Evolutionary conservation across 1,284 basidiomycete genomes (phyloP).

Genomic region (Melampsora larici-populina): DNA sequence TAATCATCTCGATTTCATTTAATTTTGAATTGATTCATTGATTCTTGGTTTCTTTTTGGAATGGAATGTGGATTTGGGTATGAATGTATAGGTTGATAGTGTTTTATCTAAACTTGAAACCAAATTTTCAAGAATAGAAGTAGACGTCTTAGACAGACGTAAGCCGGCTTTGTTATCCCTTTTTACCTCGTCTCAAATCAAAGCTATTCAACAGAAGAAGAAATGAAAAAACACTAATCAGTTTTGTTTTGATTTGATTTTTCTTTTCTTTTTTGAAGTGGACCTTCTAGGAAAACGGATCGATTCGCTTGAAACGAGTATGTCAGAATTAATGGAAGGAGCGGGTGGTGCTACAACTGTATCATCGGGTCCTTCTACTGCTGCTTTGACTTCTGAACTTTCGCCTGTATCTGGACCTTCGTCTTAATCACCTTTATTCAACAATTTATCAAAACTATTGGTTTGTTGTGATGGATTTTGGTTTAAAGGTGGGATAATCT

Average conservation of each 20-base stretch:
- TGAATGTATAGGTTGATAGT: constrained; percentile 24
- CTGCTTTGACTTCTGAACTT: background rate
- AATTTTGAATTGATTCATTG: background rate
- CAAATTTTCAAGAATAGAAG: constrained; percentile 25
- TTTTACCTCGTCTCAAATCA: background rate
- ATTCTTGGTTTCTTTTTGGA: background rate
- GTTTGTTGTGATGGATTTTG: too few species aligned
- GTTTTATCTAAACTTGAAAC: constrained; percentile 35
- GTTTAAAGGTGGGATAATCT: too few species aligned
- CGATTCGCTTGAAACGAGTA: constrained; percentile 33
- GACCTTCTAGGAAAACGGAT: constrained; percentile 29
- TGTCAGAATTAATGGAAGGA: constrained; percentile 34
- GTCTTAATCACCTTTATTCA: too few species aligned
- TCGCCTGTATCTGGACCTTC: too few species aligned
- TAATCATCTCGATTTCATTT: background rate
- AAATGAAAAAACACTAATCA: constrained; percentile 1
- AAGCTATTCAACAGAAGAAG: background rate
- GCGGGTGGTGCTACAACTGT: background rate
- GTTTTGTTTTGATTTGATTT: background rate
- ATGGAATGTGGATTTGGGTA: background rate
- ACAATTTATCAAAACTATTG: too few species aligned
- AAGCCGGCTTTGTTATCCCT: too few species aligned
- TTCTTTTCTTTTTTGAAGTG: background rate
- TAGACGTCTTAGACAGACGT: constrained; percentile 33
- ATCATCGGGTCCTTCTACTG: background rate